Base-by-base conservation (phyloP, 495 filamentous ascomycete genomes). In the Beverwykella pulmonaria region DNA sequence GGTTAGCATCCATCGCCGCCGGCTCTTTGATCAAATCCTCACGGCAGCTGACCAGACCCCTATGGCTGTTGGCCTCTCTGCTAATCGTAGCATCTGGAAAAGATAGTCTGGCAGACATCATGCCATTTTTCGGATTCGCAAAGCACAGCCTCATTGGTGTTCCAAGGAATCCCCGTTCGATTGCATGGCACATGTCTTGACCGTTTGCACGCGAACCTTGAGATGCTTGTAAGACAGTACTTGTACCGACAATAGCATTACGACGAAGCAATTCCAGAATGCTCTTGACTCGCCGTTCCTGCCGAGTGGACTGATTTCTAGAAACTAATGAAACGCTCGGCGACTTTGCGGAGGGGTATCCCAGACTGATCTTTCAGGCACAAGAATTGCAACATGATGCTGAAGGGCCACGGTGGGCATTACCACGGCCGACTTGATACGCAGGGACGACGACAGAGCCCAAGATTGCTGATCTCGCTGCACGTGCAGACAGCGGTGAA, bases 141-240 rank as follows among this genome's bases (percentile, higher is more conserved):
- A 29, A 56, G 52, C 22, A 44, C 48, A 26, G 9, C 22, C 30
- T 14, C n/a, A 46, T 26, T 61, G 25, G n/a, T 9, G 23, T 29
- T 27, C 29, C 7, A 52, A 53, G 48, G 2, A 6, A 64, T 15
- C 61, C 61, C 27, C 52, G 61, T 22, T 10, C 6, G 22, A 14
- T 2, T 30, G 36, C 34, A 56, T 49, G 34, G 48, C 25, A 36
- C 59, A 41, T 54, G 26, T 20, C 8, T 49, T 39, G 41, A 48
- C 15, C 26, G 54, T 58, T n/a, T 59, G 62, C 54, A 65, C 44
- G 48, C 62, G 60, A 58, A 23, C 54, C 62, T 65, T 41, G 53
- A 22, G 54, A 58, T 58, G 54, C 53, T 58, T 39, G 39, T 12
- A 6, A 27, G 54, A 58, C 19, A 50, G 15, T n/a, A 14, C 20